phyloP scores from a whole-genome alignment of 176 grass and related monocot species.

The bread wheat (Triticum aestivum) region IWGSC_CS_RefSeq_v2.1 NC_057807.1:504931488-504931987 shows the following conservation, averaged over 20 bases:
- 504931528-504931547: background rate
- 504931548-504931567: background rate
- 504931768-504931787: background rate
- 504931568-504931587: background rate
- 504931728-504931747: slow-evolving; percentile 59
- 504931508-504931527: background rate
- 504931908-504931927: slow-evolving; percentile 40
- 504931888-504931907: slow-evolving; percentile 62
- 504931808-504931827: slow-evolving; percentile 52
- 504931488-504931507: background rate
- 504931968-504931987: background rate
- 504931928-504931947: background rate
- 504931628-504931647: background rate
- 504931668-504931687: slow-evolving; percentile 77
- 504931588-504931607: background rate
- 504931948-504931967: background rate
- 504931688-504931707: slow-evolving; percentile 79
- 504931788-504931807: background rate
- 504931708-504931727: slow-evolving; percentile 76
- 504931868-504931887: slow-evolving; percentile 84
- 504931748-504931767: background rate
- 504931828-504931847: slow-evolving; percentile 97
- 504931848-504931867: slow-evolving; percentile 97
- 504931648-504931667: slow-evolving; percentile 38
- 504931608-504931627: background rate